A percentile compares a stretch with the other conserved stretches of the same genome.
Evolutionary conservation across 2,329 filamentous ascomycete species (phyloP).

Genomic region (Clonostachys rhizophaga): DNA sequence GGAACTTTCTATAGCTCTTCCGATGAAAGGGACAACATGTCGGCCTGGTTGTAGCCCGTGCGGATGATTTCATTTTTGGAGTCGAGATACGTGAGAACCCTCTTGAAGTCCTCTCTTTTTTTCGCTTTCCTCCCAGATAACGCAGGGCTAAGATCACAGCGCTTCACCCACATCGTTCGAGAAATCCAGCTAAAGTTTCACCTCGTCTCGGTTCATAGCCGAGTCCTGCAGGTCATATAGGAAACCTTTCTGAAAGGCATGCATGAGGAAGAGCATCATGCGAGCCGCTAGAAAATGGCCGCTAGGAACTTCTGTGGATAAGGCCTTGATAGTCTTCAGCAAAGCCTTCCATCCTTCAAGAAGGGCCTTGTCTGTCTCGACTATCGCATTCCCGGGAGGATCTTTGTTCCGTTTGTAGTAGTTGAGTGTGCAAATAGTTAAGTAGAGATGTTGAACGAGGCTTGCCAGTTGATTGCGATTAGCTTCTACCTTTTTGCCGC

Average conservation of each 20-base stretch:
- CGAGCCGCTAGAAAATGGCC: not conserved
- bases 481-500: too few species aligned
- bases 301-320: not conserved
- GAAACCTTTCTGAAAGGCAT: not conserved
- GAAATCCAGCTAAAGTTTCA: not conserved
- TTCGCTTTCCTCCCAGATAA: not conserved
- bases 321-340: not conserved
- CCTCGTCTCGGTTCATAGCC: not conserved
- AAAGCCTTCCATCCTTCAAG: not conserved
- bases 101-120: not conserved
- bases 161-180: not conserved
- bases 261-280: not conserved
- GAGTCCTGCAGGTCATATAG: not conserved
- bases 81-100: not conserved
- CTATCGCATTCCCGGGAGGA: not conserved
- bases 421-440: not conserved
- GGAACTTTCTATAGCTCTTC: not conserved
- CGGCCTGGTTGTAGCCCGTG: not conserved
- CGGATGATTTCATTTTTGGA: not conserved
- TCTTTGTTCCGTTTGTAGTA: not conserved
- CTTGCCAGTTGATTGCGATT: too few species aligned
- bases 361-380: not conserved
- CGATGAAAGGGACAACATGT: not conserved
- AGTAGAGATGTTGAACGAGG: too few species aligned
- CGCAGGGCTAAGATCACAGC: not conserved